Evolutionary conservation across 805 yeast genomes (phyloP), one percentile per base, ranked within the genome.

Genomic region (Wickerhamomyces ciferrii): DNA sequence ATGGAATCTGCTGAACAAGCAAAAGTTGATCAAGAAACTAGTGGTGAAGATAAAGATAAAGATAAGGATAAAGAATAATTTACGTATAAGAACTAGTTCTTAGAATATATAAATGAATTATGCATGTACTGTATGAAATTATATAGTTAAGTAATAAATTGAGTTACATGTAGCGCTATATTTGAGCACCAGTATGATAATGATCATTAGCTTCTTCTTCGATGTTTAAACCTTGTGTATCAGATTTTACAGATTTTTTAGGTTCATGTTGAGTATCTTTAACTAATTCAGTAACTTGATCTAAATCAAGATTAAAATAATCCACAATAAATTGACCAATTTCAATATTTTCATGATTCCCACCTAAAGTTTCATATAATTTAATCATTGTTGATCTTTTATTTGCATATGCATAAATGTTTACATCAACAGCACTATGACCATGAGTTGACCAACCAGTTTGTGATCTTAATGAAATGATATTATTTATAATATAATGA

Each of bases 401-500:
- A 55, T 84, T 84, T 29, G 90, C 76, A 61, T 83, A 76, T 0
- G 85, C 96, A 62, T 91, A 91, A 42, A 92, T 86, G 59, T 92
- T 91, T 34, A 91, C 96, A 65, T 91, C 98, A 15, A 91, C 97
- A 0, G 96, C 97, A 19, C 96, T 83, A 65, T 91, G 98, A 27
- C 97, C 98, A 59, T 89, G 96, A 0, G 97, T 91, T 10, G 96
- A 75, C 96, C 97, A 91, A n/a, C 97, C 97, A 17, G 89, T 79
- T 64, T 86, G 86, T 0, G 97, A 89, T 52, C 96, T 78, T n/a
- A 67, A 58, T 1, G 96, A 85, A 11, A 89, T 76, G 76, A 91
- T 76, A 46, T 81, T 74, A 58, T 87, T 84, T 47, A 89, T 64
- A 36, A 72, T 67, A 49, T 80, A 80, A 40, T 59, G 62, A 2